Conservation (phyloP, 2,329 filamentous ascomycete genomes). For the Aspergillus flavus region DNA sequence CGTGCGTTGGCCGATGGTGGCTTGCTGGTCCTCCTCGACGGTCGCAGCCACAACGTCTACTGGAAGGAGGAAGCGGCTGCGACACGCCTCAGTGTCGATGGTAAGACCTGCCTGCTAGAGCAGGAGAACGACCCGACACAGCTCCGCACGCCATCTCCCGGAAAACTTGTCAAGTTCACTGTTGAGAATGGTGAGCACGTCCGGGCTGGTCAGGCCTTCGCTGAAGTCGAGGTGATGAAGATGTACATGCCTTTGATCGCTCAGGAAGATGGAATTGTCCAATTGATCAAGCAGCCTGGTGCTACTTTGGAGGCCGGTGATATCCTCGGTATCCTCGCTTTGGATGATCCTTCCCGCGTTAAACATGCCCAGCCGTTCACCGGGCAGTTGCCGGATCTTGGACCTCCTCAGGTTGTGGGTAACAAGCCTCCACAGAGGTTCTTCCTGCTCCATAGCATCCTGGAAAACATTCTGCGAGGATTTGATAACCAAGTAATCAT, state of each 20-base stretch:
- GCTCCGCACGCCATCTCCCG: constrained; percentile 88
- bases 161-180: constrained; percentile 97
- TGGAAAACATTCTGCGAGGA: constrained; percentile 85
- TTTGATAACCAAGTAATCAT: constrained; percentile 99
- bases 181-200: constrained; percentile 95
- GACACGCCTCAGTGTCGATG: constrained; percentile 92
- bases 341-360: constrained; percentile 93
- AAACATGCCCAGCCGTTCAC: constrained; percentile 96
- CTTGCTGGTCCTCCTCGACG: constrained; percentile 84
- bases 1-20: constrained; percentile 92
- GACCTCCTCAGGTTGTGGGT: constrained; percentile 82
- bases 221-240: constrained; percentile 99
- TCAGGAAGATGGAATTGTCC: constrained; percentile 92
- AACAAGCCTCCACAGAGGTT: constrained; percentile 91
- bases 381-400: constrained; percentile 84
- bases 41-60: constrained; percentile 96
- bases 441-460: constrained; percentile 71
- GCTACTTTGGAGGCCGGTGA: constrained; percentile 97
- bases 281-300: constrained; percentile 98
- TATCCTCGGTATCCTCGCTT: constrained; percentile 92
- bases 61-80: constrained; percentile 99
- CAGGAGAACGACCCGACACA: constrained; percentile 99
- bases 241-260: constrained; percentile 99
- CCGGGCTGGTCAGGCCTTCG: constrained; percentile 87
- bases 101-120: constrained; percentile 96